phyloP scores from a whole-genome alignment of 805 yeast species.

The Candida tibetensis region DNA sequence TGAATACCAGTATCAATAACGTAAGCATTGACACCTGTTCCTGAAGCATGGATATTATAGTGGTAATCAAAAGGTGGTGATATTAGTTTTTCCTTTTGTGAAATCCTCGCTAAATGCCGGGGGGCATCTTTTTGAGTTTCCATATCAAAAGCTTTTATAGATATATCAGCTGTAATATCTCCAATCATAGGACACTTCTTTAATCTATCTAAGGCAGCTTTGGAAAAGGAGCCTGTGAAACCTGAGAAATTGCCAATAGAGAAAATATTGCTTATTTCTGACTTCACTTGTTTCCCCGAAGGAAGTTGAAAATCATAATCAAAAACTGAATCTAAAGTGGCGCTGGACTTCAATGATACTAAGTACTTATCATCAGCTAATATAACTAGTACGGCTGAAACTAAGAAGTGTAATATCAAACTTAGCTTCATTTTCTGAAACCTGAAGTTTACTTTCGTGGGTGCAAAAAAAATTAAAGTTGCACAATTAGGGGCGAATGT shows the following conservation, averaged over 20 bases:
- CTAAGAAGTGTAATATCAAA: not conserved
- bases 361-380: conserved; percentile 30
- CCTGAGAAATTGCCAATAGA: conserved; percentile 73
- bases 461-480: too few species aligned
- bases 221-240: conserved; percentile 60
- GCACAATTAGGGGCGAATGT: not conserved
- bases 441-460: too few species aligned
- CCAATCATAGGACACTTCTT: conserved; percentile 60
- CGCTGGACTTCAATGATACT: conserved; percentile 50
- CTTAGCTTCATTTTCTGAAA: not conserved
- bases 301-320: conserved; percentile 41
- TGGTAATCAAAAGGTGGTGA: conserved; percentile 36
- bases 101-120: conserved; percentile 63
- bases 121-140: conserved; percentile 49
- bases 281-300: conserved; percentile 40
- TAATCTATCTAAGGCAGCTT: conserved; percentile 46
- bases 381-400: too few species aligned
- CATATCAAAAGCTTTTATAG: conserved; percentile 53
- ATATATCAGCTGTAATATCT: conserved; percentile 65
- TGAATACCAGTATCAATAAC: conserved; percentile 83
- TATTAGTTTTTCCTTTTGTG: conserved; percentile 40
- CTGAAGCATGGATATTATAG: conserved; percentile 47
- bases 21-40: conserved; percentile 66
- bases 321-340: conserved; percentile 47
- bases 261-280: conserved; percentile 49